Evolutionary conservation across 768 basidiomycete genomes (phyloP), one percentile per base, ranked within the genome.

Genomic region (Kwoniella europaea): DNA sequence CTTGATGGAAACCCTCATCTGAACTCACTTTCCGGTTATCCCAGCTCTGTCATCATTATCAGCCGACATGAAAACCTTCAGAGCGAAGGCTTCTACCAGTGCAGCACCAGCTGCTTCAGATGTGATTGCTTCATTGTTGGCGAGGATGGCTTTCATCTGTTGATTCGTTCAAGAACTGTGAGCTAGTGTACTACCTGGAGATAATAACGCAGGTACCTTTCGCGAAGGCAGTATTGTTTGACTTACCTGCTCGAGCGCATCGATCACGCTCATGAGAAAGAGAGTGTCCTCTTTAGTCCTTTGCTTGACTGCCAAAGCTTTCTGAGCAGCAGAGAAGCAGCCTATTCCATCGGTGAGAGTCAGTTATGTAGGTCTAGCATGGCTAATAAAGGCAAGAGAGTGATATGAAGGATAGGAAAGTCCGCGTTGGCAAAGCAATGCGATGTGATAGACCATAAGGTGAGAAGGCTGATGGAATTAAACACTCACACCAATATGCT

Each of bases 31-130:
- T 43, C 90, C 91, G 15, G 91, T 89, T 55, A 85, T 86, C 1
- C 91, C 93, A 15, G 85, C 87, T 56, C 96, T 86, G 82, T 98
- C 97, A 81, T 96, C 94, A 76, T 91, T 91, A 81, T 99, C 97
- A 20, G 96, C 96, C 74, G 86, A 86, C 10, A 86, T 85, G 84
- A 99, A 99, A n/a, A 98, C 89, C 71, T 87, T 91, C 27, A 95
- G 84, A 1, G 93, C 95, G 86, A 98, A 98, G 85, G 95, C 94
- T 86, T 98, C 94, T 59, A 98, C 89, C 78, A 93, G 95, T 3
- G 93, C 93, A 2, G 91, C 89, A 52, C 92, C 91, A 0, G 89
- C 93, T 10, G 88, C 84, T 78, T 98, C 94, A 68, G 89, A 88
- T 71, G 92, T 90, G 67, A 98, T 87, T 10, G 92, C 90, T 77